Conservation (phyloP, 1,284 basidiomycete species). For the Microbotryum silenes-acaulis region DNA sequence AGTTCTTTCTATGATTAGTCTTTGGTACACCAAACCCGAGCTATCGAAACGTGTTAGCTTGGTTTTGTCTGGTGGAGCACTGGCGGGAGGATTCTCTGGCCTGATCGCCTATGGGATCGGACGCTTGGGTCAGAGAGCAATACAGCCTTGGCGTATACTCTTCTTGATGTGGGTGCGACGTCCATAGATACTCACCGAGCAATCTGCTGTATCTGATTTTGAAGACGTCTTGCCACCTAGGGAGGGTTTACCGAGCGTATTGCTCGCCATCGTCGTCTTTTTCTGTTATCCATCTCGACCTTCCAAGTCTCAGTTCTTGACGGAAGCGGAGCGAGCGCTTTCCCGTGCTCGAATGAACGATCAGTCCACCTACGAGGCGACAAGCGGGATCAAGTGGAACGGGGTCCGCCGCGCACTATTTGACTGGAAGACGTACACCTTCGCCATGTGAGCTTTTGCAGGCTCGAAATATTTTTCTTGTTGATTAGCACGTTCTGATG, state of each 20-base stretch:
- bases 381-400: constrained; percentile 41
- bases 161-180: constrained; percentile 39
- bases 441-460: constrained; percentile 26
- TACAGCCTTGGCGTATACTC: constrained; percentile 41
- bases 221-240: too few relatives aligned
- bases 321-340: constrained; percentile 61
- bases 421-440: constrained; percentile 47
- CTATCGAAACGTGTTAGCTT: too few relatives aligned
- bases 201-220: constrained; percentile 39
- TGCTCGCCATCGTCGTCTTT: constrained; percentile 59
- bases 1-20: too few relatives aligned
- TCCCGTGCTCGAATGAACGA: constrained; percentile 67
- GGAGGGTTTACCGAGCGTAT: constrained; percentile 61
- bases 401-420: constrained; percentile 55
- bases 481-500: constrained; percentile 30
- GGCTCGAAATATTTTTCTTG: constrained; percentile 51
- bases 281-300: constrained; percentile 67
- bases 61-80: too few relatives aligned
- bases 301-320: constrained; percentile 62
- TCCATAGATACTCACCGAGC: too few relatives aligned
- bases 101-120: constrained; percentile 39
- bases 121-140: constrained; percentile 34
- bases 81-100: constrained; percentile 37
- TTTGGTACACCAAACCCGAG: too few relatives aligned
- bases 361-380: constrained; percentile 54